Conservation (phyloP, 805 yeast genomes). For the Tetrapisispora taiwanensis region DNA sequence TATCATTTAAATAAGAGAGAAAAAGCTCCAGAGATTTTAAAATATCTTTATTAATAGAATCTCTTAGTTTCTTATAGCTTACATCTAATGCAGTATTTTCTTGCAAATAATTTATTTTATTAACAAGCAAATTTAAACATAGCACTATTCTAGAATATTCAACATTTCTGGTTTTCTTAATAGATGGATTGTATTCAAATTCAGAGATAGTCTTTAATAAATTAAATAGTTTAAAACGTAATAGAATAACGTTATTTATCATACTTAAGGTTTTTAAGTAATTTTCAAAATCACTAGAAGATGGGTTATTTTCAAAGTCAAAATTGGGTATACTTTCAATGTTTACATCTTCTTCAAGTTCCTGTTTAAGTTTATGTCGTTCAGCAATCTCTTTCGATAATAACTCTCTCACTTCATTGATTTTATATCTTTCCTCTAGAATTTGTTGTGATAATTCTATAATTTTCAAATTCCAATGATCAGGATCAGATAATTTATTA, state of each 20-base stretch:
- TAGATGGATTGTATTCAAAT: conserved; percentile 1
- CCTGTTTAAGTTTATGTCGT: background rate
- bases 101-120: conserved; percentile 10
- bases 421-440: conserved; percentile 65
- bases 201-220: conserved; percentile 14
- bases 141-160: conserved; percentile 15
- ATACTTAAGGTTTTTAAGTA: conserved; percentile 18
- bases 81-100: background rate
- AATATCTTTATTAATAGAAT: conserved; percentile 3
- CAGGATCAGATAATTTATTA: conserved; percentile 54
- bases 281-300: conserved; percentile 22
- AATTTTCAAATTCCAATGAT: conserved; percentile 61
- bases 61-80: background rate
- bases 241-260: conserved; percentile 8
- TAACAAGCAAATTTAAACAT: conserved; percentile 20
- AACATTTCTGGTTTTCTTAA: conserved; percentile 3
- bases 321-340: conserved; percentile 2
- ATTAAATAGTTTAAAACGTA: conserved; percentile 13
- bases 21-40: conserved; percentile 10
- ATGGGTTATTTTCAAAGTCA: conserved; percentile 8
- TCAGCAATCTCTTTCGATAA: conserved; percentile 44
- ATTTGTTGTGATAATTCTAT: conserved; percentile 51
- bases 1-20: conserved; percentile 8
- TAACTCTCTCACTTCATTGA: conserved; percentile 58
- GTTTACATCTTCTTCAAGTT: conserved; percentile 4